A percentile compares a stretch with the other conserved stretches of the same genome.
Conservation (phyloP, 2,329 filamentous ascomycete species). For the Sporothrix sp. region DNA sequence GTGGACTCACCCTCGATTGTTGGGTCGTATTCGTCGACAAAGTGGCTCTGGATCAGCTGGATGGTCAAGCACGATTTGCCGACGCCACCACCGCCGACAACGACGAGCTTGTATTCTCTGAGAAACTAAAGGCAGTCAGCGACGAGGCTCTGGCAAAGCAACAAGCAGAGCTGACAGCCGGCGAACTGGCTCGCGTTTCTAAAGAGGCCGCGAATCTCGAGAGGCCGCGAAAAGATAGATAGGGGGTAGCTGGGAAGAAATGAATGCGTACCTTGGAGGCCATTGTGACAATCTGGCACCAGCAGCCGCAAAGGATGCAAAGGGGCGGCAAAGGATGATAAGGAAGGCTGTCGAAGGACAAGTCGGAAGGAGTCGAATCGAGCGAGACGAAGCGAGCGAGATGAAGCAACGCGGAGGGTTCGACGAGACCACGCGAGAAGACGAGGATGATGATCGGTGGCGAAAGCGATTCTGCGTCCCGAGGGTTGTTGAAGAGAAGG, state of each 20-base stretch:
- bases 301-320: neutral
- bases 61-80: constrained; percentile 99
- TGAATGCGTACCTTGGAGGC: constrained; percentile 14
- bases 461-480: no score
- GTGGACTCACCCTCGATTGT: constrained; percentile 81
- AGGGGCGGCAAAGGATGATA: neutral
- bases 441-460: no score
- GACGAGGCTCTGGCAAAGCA: neutral
- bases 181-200: no score
- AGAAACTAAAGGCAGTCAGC: constrained; percentile 49
- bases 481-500: neutral
- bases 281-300: constrained; percentile 6
- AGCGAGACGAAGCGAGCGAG: neutral
- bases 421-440: neutral
- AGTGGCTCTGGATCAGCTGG: constrained; percentile 90
- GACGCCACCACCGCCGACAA: constrained; percentile 94
- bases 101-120: constrained; percentile 91
- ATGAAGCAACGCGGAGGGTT: neutral
- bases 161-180: neutral
- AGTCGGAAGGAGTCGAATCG: neutral
- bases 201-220: no score
- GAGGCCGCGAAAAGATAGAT: neutral
- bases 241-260: neutral
- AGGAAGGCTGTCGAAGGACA: no score
- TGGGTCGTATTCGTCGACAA: constrained; percentile 98